phyloP scores from a whole-genome alignment of 805 yeast genomes.

The Jamesozyma gamospora region DNA sequence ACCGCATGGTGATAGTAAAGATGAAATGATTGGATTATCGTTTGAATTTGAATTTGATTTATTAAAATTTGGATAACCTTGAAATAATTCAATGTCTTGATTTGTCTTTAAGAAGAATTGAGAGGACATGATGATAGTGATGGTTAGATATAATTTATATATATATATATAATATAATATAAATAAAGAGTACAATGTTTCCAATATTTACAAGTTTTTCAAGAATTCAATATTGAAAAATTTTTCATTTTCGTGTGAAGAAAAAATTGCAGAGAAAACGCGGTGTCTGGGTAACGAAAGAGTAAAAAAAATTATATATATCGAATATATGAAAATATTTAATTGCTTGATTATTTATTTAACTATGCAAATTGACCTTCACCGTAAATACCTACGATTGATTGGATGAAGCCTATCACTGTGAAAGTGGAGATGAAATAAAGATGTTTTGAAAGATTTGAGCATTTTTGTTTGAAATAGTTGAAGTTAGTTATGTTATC shows the following conservation, averaged over 20 bases:
- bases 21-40: constrained; percentile 15
- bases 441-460: constrained; percentile 12
- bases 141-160: too few species aligned
- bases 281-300: too few species aligned
- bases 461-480: not conserved
- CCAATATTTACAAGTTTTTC: too few species aligned
- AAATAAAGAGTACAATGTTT: too few species aligned
- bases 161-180: too few species aligned
- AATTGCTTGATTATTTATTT: too few species aligned
- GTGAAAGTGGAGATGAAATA: constrained; percentile 7
- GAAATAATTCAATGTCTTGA: constrained; percentile 27
- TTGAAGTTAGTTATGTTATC: not conserved
- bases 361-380: constrained; percentile 21
- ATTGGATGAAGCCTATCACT: constrained; percentile 19
- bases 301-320: too few species aligned
- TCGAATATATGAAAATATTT: not conserved
- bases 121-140: constrained; percentile 22
- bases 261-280: too few species aligned
- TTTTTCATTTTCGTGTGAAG: too few species aligned
- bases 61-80: constrained; percentile 27
- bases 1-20: constrained; percentile 29
- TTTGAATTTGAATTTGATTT: constrained; percentile 18
- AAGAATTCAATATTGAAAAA: too few species aligned
- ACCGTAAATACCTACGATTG: constrained; percentile 28
- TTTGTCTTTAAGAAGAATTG: constrained; percentile 29